A percentile compares a stretch with the other conserved stretches of the same genome.
These are phyloP conservation scores for Pseudohalonectria lignicola DNA, from an alignment of 2,329 filamentous ascomycete species.

Conservation along the genomic window DNA sequence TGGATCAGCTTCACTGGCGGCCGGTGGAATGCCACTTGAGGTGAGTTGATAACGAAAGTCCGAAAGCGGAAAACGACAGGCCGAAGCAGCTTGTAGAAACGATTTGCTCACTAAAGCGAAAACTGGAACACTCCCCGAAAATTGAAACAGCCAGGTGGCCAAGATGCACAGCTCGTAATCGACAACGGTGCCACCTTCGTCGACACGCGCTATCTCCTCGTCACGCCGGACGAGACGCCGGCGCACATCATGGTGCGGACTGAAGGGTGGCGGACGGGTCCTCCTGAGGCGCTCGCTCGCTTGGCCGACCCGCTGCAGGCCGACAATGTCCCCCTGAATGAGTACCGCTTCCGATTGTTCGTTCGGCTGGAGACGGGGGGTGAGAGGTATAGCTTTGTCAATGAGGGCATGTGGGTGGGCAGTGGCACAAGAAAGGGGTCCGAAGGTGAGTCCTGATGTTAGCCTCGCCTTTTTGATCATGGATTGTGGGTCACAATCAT, in stretches of 20 bases:
- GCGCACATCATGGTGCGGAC: constrained; percentile 11
- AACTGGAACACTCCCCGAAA: no score
- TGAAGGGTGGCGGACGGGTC: constrained; percentile 9
- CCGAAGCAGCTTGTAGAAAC: no score
- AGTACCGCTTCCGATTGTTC: constrained; percentile 13
- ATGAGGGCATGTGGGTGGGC: constrained; percentile 12
- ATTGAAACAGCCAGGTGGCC: no score
- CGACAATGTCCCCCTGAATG: constrained; percentile 11
- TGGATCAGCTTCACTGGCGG: no score
- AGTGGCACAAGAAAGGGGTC: constrained; percentile 11
- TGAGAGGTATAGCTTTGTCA: constrained; percentile 12
- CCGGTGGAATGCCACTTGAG: no score
- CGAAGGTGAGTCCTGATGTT: constrained; percentile 1
- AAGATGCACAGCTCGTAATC: constrained; percentile 9
- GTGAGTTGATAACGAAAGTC: no score
- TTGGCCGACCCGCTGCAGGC: constrained; percentile 9
- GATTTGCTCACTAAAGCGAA: no score
- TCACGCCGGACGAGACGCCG: constrained; percentile 6
- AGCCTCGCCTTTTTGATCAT: no score
- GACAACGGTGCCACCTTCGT: constrained; percentile 8
- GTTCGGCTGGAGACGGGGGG: constrained; percentile 16
- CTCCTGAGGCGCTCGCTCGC: constrained; percentile 7
- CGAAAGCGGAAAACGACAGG: no score
- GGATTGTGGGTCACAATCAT: no score
- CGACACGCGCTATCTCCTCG: constrained; percentile 9